Percentiles rank a stretch among this genome's conserved stretches.
Evolutionary conservation across 1,284 basidiomycete species (phyloP).

Genomic region (Leccinum griseonigrum): DNA sequence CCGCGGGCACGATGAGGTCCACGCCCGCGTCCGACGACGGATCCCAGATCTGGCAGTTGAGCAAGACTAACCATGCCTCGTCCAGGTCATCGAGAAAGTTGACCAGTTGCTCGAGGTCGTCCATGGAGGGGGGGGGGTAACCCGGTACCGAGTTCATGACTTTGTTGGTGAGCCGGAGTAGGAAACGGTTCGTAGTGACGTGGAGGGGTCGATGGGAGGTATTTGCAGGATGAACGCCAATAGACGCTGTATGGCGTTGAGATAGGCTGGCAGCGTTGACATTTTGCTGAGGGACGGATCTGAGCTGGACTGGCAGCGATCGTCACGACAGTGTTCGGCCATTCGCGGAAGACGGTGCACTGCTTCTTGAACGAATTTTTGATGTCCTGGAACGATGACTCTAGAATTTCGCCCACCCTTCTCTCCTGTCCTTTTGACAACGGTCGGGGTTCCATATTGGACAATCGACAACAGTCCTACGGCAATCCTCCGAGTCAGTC

Average conservation of each 20-base stretch:
- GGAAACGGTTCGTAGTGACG: slow-evolving; percentile 59
- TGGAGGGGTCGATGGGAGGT: slow-evolving; percentile 66
- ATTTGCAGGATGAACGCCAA: slow-evolving; percentile 65
- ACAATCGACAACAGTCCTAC: no score
- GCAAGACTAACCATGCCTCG: slow-evolving; percentile 63
- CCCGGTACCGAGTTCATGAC: slow-evolving; percentile 55
- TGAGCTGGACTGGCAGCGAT: slow-evolving; percentile 36
- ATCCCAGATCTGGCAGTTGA: slow-evolving; percentile 64
- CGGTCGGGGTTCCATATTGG: no score
- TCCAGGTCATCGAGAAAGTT: slow-evolving; percentile 70
- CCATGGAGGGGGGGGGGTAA: slow-evolving; percentile 41
- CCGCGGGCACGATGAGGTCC: slow-evolving; percentile 44
- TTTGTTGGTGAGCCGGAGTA: slow-evolving; percentile 68
- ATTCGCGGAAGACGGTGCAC: no score
- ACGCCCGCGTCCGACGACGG: slow-evolving; percentile 43
- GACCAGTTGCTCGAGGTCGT: slow-evolving; percentile 49
- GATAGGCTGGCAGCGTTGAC: slow-evolving; percentile 53
- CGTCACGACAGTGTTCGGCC: no score
- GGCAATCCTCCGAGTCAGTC: no score
- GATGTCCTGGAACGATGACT: no score
- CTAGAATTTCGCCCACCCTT: no score
- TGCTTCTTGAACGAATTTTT: no score
- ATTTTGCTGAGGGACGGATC: slow-evolving; percentile 47
- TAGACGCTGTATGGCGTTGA: slow-evolving; percentile 53
- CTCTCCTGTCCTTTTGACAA: no score